Base-by-base conservation (phyloP, 495 filamentous ascomycete species). In the Lophiostoma macrostomum region DNA sequence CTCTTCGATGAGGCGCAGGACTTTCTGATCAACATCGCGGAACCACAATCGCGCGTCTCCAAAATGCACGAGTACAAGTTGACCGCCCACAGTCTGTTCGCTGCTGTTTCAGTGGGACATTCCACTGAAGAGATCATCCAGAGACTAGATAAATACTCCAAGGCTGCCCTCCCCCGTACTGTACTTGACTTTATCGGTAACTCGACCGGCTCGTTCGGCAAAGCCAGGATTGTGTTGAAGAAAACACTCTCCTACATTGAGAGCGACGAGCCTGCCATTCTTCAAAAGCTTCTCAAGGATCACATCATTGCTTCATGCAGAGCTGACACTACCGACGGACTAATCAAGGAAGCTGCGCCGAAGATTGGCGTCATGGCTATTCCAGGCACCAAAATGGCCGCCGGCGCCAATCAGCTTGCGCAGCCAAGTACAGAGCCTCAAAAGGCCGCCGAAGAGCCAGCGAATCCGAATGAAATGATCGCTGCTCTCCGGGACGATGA, bases 241-340 rank as follows among this genome's bases (percentile, higher is more conserved):
- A 83, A 96, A 63, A 97, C 91, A 57, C 84, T 84, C 50, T 96
- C 93, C 69, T 97, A 86, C 65, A 82, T 97, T 53, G 93, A 99
- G 71, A 95, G 87, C 57, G 79, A 84, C 4, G 91, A 97, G 64
- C 83, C 89, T 16, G 73, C 81, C 13, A 85, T 95, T 71, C 72
- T 99, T 37, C 90, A 95, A 70, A 83, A 74, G 61, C 78, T 97
- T 12, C 74, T 97, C 11, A 74, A 84, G 54, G 87, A 90, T 66
- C 77, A 80, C 32, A 76, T 84, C 31, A 88, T 91, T 52, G 79
- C 80, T 2, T 71, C 78, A 13, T 76, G 80, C 47, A 72, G 84
- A 50, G 72, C 83, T 1, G 81, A 86, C 46, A 80, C 79, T 34
- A 74, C 77, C 1, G 81, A 85, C 27, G 87, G 82, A 18, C 81